Percentiles rank a stretch among this genome's conserved stretches.
These are phyloP conservation scores for Rutstroemia sydowiana DNA, from an alignment of 2,329 filamentous ascomycete species.

Conservation along the genomic window DNA sequence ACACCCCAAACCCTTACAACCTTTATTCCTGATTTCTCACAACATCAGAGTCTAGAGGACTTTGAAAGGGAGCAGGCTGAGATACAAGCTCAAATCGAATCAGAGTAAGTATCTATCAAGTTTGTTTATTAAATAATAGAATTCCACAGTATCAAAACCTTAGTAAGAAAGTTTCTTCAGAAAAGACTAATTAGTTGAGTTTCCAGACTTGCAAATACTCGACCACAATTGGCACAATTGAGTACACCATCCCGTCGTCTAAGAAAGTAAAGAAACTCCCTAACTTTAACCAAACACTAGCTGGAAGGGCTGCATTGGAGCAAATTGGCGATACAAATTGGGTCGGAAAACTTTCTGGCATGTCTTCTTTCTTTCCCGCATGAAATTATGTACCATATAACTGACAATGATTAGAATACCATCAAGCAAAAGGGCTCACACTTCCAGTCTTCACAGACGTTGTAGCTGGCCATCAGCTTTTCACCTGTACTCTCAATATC, in stretches of 20 bases:
- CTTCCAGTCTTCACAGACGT: not conserved
- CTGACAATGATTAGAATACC: constrained; percentile 22
- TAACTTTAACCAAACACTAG: constrained; percentile 8
- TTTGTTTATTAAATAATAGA: no score
- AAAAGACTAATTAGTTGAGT: not conserved
- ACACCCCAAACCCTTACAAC: not conserved
- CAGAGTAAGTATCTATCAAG: not conserved
- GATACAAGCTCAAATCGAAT: not conserved
- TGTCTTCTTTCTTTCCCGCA: not conserved
- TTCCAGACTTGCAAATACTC: not conserved
- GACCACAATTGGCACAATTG: no score
- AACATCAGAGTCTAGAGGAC: not conserved
- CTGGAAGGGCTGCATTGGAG: constrained; percentile 15
- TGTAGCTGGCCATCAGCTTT: not conserved
- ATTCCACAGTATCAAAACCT: not conserved
- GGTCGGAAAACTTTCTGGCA: constrained; percentile 26
- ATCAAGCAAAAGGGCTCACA: constrained; percentile 13
- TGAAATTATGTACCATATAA: not conserved
- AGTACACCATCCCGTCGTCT: not conserved
- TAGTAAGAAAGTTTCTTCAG: no score
- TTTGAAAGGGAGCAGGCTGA: constrained; percentile 2
- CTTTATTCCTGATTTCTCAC: not conserved
- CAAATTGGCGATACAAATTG: constrained; percentile 26
- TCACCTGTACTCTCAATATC: not conserved
- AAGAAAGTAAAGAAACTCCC: constrained; percentile 14